Evolutionary conservation across 495 filamentous ascomycete genomes (phyloP), one percentile per base, ranked within the genome.

Genomic region (Penicillium macrosclerotiorum): DNA sequence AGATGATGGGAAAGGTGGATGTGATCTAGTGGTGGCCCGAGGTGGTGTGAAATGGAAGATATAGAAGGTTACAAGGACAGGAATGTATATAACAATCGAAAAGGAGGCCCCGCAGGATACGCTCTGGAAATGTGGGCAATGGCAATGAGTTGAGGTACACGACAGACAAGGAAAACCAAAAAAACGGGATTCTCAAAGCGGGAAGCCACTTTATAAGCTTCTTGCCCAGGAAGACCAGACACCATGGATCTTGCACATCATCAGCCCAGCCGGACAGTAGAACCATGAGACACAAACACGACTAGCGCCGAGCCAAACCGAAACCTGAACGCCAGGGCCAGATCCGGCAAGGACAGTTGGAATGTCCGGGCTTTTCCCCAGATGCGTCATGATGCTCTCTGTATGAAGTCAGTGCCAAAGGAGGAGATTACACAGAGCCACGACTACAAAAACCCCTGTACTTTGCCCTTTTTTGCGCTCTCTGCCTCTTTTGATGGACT

Each of bases 321-420:
- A 22, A 12, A 38, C 17, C 12, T 13, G 36, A 37, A 46, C 32
- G 35, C 35, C 48, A 43, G 24, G 46, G 27, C 38, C 38, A 34
- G 26, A 38, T 37, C 45, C 38, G 36, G 40, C 31, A 57, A 45
- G 38, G 44, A 47, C 24, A 46, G 31, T 18, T 42, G 36, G 37
- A 37, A 37, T 45, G 37, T 24, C 18, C 25, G 41, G 36, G 18
- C 14, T 4, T 42, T 57, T 52, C 59, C 53, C 61, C 56, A 63
- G 56, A 57, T 60, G 63, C 61, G 59, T 67, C 59, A 67, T 63
- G 54, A 57, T 61, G 52, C 45, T 38, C 47, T 57, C 48, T 46
- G 52, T 46, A 59, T 63, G 55, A 57, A 61, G 60, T 55, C 45
- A 59, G 35, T 47, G 27, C 26, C 18, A 25, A 16, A 2, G 9